Conservation (phyloP, 2,329 filamentous ascomycete genomes). For the Daldinia sp. region DNA sequence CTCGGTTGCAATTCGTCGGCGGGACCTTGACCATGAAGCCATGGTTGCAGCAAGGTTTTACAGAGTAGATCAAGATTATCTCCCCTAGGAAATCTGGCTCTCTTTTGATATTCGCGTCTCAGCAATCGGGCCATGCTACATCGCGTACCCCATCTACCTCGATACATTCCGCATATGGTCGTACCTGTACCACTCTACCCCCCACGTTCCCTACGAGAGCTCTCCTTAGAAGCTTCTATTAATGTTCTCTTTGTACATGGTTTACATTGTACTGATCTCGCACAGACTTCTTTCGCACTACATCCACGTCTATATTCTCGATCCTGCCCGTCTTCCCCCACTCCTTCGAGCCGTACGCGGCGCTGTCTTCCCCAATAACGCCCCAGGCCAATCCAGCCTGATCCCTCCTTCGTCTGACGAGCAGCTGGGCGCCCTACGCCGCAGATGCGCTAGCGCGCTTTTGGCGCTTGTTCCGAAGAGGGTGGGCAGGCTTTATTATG, state of each 20-base stretch:
- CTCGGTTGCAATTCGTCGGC: slow-evolving; percentile 35
- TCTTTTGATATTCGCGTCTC: slow-evolving; percentile 29
- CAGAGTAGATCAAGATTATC: slow-evolving; percentile 33
- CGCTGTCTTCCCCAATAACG: slow-evolving; percentile 88
- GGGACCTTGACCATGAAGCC: slow-evolving; percentile 35
- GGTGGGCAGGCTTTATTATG: slow-evolving; percentile 64
- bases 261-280: slow-evolving; percentile 48
- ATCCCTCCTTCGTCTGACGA: slow-evolving; percentile 70
- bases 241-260: slow-evolving; percentile 41
- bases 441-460: slow-evolving; percentile 73
- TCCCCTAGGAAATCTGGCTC: slow-evolving; percentile 33
- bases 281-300: slow-evolving; percentile 70
- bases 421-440: slow-evolving; percentile 71
- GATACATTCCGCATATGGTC: slow-evolving; percentile 37
- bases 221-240: slow-evolving; percentile 47
- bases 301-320: slow-evolving; percentile 68
- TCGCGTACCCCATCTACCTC: slow-evolving; percentile 33
- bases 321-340: slow-evolving; percentile 73
- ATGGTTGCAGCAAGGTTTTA: slow-evolving; percentile 34
- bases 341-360: slow-evolving; percentile 78
- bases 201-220: slow-evolving; percentile 45
- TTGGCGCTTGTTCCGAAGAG: slow-evolving; percentile 62
- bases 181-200: slow-evolving; percentile 43
- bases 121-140: slow-evolving; percentile 33
- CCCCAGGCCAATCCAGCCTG: slow-evolving; percentile 73